Conservation (phyloP, 208 protist species). For the Leishmania aethiopica region DNA sequence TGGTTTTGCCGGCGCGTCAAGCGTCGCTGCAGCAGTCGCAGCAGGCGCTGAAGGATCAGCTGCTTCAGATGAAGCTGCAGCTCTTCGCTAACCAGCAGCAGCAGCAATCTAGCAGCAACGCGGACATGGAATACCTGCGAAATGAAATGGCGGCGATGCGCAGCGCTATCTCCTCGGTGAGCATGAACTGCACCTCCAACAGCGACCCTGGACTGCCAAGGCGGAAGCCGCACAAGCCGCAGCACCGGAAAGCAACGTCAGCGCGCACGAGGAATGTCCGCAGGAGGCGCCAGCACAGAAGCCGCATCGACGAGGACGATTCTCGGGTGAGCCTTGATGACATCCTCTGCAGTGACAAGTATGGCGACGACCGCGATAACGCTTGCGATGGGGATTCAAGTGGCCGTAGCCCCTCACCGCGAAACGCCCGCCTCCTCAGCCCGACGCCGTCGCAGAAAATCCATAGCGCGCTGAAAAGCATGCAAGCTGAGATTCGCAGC, state of each 20-base stretch:
- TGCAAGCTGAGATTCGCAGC: constrained; percentile 36
- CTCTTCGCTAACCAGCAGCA: constrained; percentile 36
- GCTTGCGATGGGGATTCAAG: neutral
- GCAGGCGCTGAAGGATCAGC: constrained; percentile 39
- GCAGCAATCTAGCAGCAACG: constrained; percentile 20
- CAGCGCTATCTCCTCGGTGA: constrained; percentile 21
- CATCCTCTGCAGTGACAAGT: neutral
- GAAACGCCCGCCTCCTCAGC: neutral
- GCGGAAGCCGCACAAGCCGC: neutral
- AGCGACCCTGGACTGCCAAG: constrained; percentile 14
- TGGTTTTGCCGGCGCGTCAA: constrained; percentile 42
- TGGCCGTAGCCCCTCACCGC: constrained; percentile 3
- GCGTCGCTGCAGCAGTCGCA: constrained; percentile 50
- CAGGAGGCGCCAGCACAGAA: neutral
- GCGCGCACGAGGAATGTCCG: neutral
- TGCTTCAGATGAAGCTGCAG: constrained; percentile 51
- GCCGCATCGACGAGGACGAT: constrained; percentile 16
- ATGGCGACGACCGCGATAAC: constrained; percentile 10
- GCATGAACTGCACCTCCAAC: neutral
- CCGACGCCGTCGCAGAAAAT: constrained; percentile 23
- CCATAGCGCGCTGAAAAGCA: constrained; percentile 22
- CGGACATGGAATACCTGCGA: constrained; percentile 43
- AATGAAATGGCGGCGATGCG: constrained; percentile 49
- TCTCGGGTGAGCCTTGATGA: constrained; percentile 15
- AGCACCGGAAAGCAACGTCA: neutral